Conservation (phyloP, 345 rosid species). For the Eucalyptus pauciflora region DNA sequence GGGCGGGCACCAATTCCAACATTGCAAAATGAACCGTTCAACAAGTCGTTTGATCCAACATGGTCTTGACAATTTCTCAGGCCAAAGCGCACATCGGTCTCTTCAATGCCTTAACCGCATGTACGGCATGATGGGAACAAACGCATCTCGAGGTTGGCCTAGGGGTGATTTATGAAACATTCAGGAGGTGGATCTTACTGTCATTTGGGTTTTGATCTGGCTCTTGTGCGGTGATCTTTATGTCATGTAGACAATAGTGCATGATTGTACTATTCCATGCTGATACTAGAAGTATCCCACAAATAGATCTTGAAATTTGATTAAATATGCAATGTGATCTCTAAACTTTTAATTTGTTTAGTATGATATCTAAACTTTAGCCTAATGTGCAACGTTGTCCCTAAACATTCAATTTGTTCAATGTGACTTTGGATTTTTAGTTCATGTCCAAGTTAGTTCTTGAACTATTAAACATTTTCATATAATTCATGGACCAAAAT, state of each 20-base stretch:
- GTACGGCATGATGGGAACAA: not conserved
- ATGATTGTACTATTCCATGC: not conserved
- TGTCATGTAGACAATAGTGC: not conserved
- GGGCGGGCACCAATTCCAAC: not conserved
- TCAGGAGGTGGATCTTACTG: not conserved
- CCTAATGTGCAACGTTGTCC: accelerated
- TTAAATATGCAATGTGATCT: too few relatives aligned
- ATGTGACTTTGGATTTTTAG: too few relatives aligned
- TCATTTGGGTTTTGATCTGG: not conserved
- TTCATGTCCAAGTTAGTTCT: too few relatives aligned
- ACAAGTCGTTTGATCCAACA: not conserved
- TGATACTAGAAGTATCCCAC: not conserved
- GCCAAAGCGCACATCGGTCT: not conserved
- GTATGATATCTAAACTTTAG: too few relatives aligned
- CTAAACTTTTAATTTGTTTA: too few relatives aligned
- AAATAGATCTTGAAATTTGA: too few relatives aligned
- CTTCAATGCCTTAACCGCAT: not conserved
- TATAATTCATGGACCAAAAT: too few relatives aligned
- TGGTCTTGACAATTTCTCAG: not conserved
- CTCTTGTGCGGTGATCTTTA: not conserved
- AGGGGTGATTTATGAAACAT: not conserved
- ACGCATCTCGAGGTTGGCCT: not conserved
- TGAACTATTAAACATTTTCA: too few relatives aligned
- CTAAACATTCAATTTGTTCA: too few relatives aligned
- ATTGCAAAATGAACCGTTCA: not conserved